phyloP scores from a whole-genome alignment of 129 eudicot species.

The Glebionis coronaria region DNA sequence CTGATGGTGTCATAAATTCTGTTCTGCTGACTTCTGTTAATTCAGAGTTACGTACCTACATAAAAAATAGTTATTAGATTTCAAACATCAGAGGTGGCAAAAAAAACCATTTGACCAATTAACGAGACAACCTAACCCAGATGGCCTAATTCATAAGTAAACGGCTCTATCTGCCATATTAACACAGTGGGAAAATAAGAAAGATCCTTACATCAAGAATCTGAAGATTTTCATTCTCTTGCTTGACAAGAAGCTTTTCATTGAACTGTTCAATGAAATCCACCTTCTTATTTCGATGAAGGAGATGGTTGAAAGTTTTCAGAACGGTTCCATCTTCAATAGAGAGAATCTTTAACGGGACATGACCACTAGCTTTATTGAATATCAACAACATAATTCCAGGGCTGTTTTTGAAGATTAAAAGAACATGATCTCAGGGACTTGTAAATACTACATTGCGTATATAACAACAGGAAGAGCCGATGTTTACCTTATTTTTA shows the following conservation, averaged over 20 bases:
- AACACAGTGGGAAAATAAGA: not conserved
- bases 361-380: not conserved
- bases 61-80: not conserved
- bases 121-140: not conserved
- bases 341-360: not conserved
- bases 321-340: slow-evolving; percentile 14
- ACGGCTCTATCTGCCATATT: not conserved
- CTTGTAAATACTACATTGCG: not conserved
- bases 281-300: slow-evolving; percentile 8
- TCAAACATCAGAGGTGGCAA: not conserved
- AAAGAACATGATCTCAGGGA: not conserved
- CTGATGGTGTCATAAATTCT: slow-evolving; percentile 95
- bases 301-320: slow-evolving; percentile 3
- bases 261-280: not conserved
- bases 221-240: slow-evolving; percentile 10
- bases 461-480: not conserved
- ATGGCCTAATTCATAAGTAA: not conserved
- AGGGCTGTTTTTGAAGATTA: not conserved
- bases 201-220: slow-evolving; percentile 8
- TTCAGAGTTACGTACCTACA: slow-evolving; percentile 73
- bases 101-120: not conserved
- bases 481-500: not conserved
- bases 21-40: slow-evolving; percentile 78
- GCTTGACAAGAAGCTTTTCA: slow-evolving; percentile 4
- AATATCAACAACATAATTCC: not conserved